Evolutionary conservation across 306 rosid species (phyloP).

Genomic region (Vicia sativa): DNA sequence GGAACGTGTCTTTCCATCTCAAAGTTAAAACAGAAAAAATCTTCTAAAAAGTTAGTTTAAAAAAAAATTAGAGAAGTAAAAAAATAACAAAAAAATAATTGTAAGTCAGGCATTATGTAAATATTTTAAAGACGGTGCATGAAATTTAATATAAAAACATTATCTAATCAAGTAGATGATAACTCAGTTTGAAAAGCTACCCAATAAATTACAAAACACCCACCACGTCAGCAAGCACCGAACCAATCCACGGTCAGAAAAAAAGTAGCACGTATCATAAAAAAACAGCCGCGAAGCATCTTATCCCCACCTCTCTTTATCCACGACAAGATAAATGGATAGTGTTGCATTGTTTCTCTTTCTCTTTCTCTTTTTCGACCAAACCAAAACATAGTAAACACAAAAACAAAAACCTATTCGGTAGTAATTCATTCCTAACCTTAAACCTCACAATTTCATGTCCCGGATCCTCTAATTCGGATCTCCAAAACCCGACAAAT

Average conservation of each 20-base stretch:
- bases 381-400: conserved; percentile 17
- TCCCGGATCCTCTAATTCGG: conserved; percentile 50
- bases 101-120: too few species aligned
- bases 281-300: neutral
- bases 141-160: too few species aligned
- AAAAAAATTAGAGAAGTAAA: too few species aligned
- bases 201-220: neutral
- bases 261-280: neutral
- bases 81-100: too few species aligned
- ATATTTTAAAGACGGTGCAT: too few species aligned
- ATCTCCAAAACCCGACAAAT: conserved; percentile 41
- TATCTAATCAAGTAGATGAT: neutral
- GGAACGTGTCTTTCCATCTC: too few species aligned
- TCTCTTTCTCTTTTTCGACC: conserved; percentile 43
- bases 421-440: conserved; percentile 13
- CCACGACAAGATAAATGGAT: conserved; percentile 67
- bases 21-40: too few species aligned
- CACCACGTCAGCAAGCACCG: neutral
- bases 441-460: conserved; percentile 16
- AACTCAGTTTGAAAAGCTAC: neutral
- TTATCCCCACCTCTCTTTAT: conserved; percentile 29
- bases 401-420: conserved; percentile 13
- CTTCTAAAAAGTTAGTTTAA: too few species aligned
- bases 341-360: conserved; percentile 40
- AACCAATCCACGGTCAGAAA: neutral